A percentile compares a stretch with the other conserved stretches of the same genome.
Conservation (phyloP, 1,284 basidiomycete genomes). For the Cutaneotrichosporon cyanovorans region DNA sequence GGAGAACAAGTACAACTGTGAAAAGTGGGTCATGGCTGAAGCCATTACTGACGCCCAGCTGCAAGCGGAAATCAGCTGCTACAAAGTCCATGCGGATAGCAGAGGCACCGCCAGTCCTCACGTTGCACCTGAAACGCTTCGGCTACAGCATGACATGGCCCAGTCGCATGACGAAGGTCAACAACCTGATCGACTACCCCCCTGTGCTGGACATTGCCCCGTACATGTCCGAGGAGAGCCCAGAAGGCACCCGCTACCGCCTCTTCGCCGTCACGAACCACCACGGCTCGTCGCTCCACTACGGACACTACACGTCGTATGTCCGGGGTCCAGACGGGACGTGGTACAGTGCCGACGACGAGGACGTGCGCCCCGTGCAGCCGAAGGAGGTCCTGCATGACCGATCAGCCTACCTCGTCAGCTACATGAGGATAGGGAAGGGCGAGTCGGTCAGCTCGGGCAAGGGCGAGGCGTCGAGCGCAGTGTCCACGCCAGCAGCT, state of each 20-base stretch:
- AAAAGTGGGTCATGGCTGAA: slow-evolving; percentile 61
- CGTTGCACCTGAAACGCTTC: slow-evolving; percentile 95
- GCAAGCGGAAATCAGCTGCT: slow-evolving; percentile 40
- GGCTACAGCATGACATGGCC: slow-evolving; percentile 30
- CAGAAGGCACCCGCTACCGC: slow-evolving; percentile 67
- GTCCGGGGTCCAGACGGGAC: slow-evolving; percentile 63
- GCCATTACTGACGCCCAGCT: slow-evolving; percentile 17
- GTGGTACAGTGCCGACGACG: slow-evolving; percentile 96
- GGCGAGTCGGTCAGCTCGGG: too few species aligned
- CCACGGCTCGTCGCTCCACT: slow-evolving; percentile 84
- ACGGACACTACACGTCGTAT: slow-evolving; percentile 90
- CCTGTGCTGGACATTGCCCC: slow-evolving; percentile 67
- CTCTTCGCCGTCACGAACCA: slow-evolving; percentile 91
- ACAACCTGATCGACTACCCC: slow-evolving; percentile 67
- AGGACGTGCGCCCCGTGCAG: slow-evolving; percentile 53
- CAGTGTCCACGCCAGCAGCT: background rate
- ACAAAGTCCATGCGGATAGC: slow-evolving; percentile 57
- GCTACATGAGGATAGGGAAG: slow-evolving; percentile 61
- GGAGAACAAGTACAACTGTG: slow-evolving; percentile 95
- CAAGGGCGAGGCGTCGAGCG: background rate
- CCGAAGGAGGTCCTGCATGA: slow-evolving; percentile 52
- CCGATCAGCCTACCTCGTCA: slow-evolving; percentile 85
- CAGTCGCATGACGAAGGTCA: slow-evolving; percentile 74
- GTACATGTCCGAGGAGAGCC: slow-evolving; percentile 69
- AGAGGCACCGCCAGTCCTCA: slow-evolving; percentile 80